Evolutionary conservation across 345 rosid genomes (phyloP).

Genomic region (Carallia brachiata): DNA sequence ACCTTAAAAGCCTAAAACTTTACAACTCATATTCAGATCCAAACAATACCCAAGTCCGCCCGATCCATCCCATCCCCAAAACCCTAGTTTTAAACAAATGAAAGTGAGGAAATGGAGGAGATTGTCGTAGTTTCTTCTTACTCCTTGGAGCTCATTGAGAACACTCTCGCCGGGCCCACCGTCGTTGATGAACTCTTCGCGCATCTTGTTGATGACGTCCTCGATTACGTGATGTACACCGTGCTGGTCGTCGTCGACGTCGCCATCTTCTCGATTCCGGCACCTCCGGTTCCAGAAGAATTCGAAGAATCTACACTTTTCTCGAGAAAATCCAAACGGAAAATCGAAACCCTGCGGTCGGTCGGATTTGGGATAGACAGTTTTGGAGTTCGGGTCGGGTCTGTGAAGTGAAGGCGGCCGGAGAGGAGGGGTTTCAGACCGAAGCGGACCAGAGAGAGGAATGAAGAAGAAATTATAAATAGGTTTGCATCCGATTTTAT

Average conservation of each 20-base stretch:
- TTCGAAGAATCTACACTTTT: neutral
- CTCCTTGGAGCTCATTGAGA: conserved; percentile 88
- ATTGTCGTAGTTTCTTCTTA: conserved; percentile 25
- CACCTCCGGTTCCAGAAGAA: conserved; percentile 3
- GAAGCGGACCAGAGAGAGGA: conserved; percentile 56
- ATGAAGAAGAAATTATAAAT: conserved; percentile 83
- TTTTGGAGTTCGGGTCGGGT: neutral
- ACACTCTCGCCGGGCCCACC: conserved; percentile 88
- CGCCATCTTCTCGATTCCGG: conserved; percentile 38
- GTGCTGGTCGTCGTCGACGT: conserved; percentile 52
- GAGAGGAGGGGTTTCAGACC: conserved; percentile 8
- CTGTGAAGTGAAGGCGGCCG: neutral
- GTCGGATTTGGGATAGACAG: neutral
- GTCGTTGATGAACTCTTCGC: conserved; percentile 76
- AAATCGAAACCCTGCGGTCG: neutral
- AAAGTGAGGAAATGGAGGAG: neutral
- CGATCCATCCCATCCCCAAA: neutral
- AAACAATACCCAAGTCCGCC: conserved; percentile 5
- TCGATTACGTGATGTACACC: conserved; percentile 87
- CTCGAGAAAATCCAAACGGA: conserved; percentile 6
- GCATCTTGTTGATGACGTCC: conserved; percentile 83
- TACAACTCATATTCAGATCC: conserved; percentile 31
- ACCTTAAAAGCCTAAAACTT: conserved; percentile 32
- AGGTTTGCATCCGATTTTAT: conserved; percentile 92
- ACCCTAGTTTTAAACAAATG: neutral